Evolutionary conservation across 345 rosid species (phyloP).

Genomic region (Eucalyptus shirleyi): DNA sequence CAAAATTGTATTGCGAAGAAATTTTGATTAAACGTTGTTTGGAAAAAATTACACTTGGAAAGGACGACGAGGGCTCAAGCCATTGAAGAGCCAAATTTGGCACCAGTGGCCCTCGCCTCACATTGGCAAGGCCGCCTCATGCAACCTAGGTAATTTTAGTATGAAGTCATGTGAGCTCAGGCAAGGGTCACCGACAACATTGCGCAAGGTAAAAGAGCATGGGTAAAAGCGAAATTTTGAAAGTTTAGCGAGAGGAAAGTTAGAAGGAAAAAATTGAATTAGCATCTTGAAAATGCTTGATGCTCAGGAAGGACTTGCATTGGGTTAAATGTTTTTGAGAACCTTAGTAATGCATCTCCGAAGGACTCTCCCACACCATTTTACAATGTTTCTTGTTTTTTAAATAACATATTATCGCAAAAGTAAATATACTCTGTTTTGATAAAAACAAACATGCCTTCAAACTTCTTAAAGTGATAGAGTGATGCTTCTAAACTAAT

Average conservation of each 20-base stretch:
- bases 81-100: not conserved
- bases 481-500: not conserved
- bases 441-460: not conserved
- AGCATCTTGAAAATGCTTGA: not conserved
- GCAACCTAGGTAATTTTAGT: not conserved
- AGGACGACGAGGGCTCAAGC: accelerated
- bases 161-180: accelerated
- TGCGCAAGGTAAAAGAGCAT: not conserved
- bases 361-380: not conserved
- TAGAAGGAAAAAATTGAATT: not conserved
- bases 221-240: not conserved
- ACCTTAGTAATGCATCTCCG: not conserved
- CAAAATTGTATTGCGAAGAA: not conserved
- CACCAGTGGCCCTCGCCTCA: not conserved
- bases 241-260: not conserved
- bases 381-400: not conserved
- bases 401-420: not conserved
- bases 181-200: not conserved
- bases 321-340: not conserved
- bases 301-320: not conserved
- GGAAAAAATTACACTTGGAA: not conserved
- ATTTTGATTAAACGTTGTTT: not conserved
- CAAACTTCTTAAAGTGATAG: not conserved
- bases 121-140: accelerated
- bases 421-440: not conserved